Evolutionary conservation across 139 green algal species (phyloP).

Genomic region (Micractinium conductrix): DNA sequence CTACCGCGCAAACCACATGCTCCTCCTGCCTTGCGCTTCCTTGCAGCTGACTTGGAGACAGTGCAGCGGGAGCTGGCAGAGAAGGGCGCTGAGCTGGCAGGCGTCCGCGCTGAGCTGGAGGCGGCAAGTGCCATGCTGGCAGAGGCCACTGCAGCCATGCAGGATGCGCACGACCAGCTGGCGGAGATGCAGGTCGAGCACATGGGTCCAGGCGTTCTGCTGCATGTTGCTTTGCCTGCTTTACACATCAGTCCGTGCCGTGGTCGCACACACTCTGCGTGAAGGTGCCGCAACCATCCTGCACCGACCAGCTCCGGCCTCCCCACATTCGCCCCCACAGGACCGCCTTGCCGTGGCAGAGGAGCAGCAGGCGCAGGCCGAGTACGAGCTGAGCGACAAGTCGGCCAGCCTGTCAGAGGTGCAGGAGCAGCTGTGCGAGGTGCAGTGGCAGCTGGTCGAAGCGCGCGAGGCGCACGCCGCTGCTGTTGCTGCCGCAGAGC

Average conservation of each 20-base stretch:
- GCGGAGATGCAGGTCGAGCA: slow-evolving; percentile 5
- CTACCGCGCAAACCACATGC: no score
- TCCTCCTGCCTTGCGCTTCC: background rate
- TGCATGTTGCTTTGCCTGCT: no score
- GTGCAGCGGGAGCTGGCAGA: background rate
- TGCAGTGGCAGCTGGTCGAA: background rate
- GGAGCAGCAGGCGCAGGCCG: slow-evolving; percentile 28
- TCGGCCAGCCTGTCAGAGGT: slow-evolving; percentile 24
- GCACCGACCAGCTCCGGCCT: background rate
- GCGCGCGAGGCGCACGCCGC: background rate
- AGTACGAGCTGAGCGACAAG: slow-evolving; percentile 36
- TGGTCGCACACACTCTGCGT: background rate
- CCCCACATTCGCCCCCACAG: background rate
- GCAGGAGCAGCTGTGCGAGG: background rate
- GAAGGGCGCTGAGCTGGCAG: background rate
- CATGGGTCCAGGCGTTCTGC: no score
- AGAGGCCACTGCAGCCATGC: slow-evolving; percentile 17
- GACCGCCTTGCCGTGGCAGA: slow-evolving; percentile 1
- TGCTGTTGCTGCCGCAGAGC: background rate
- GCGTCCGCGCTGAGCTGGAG: background rate
- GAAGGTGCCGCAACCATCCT: background rate
- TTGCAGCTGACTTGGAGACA: background rate
- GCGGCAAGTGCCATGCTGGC: background rate
- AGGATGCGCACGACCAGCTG: slow-evolving; percentile 28
- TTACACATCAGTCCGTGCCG: background rate